Base-by-base conservation (phyloP, 345 rosid genomes). In the Aethionema arabicum region DNA sequence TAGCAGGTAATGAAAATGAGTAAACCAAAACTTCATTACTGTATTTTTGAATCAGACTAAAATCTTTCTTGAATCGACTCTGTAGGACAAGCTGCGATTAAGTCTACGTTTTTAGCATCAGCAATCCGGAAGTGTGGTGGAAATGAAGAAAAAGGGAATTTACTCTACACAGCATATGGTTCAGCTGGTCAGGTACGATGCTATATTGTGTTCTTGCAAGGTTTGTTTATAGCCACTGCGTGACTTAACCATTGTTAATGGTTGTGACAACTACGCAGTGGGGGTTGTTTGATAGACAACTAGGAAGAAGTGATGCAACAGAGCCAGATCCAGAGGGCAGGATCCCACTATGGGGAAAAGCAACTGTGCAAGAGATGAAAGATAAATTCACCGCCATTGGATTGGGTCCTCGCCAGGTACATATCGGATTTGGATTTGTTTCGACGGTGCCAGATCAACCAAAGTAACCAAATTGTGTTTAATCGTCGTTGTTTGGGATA, bases 41-140 rank as follows among this genome's bases (percentile, higher is more conserved):
- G 6, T 13, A 15, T 27, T 37, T 72, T 13, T 52, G 41, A 27
- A 32, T 11, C 33, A 12, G 8, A 44, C 12, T 61, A 6, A 61
- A 31, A 32, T 67, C 31, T 46, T 39, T 47, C 56, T 5, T 29
- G 8, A 12, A 49, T 45, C 3, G 52, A 55, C 35, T 72, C 0
- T 70, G 37, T 62, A 89, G 96, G 86, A 35, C 93, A 92, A 80
- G 38, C 87, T 68, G 96, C 96, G 2, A 16, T 72, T 5, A 92
- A 92, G 88, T 52, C 82, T 44, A 89, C 93, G 8, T 89, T 86
- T 79, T 79, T 87, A 29, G 88, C 87, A 50, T 74, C 98, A 7
- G 96, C 96, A 8, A 89, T 89, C 63, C 82, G 89, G 14, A 87
- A 89, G 67, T 86, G 96, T 65, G 98, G 96, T 68, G 96, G 98